Percentiles rank a stretch among this genome's conserved stretches.
These are phyloP conservation scores for Serendipita sp. DNA, from an alignment of 768 basidiomycete genomes.

Conservation along the genomic window DNA sequence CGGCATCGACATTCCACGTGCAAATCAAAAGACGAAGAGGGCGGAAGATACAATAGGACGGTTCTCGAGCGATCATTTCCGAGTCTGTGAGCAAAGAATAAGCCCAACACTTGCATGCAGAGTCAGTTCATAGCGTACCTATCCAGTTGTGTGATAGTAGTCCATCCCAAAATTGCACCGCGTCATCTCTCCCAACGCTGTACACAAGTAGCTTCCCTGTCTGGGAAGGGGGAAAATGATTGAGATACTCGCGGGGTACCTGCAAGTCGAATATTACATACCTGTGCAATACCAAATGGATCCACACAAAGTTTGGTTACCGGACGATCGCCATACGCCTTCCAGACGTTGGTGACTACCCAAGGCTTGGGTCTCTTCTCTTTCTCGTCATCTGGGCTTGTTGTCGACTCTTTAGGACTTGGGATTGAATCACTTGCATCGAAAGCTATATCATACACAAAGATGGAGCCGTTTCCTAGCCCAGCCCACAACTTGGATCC, in stretches of 20 bases:
- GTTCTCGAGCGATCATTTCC: conserved; percentile 58
- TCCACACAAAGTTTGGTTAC: conserved; percentile 54
- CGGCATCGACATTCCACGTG: conserved; percentile 88
- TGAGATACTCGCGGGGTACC: background rate
- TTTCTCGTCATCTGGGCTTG: background rate
- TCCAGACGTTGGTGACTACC: conserved; percentile 78
- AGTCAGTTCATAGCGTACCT: conserved; percentile 31
- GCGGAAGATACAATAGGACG: conserved; percentile 63
- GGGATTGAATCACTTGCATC: background rate
- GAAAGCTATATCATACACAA: conserved; percentile 45
- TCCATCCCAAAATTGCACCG: conserved; percentile 77
- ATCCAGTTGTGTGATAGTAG: conserved; percentile 72
- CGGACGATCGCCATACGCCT: conserved; percentile 53
- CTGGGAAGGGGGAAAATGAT: background rate
- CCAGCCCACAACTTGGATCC: conserved; percentile 78
- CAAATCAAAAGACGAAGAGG: conserved; percentile 61
- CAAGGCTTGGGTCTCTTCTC: conserved; percentile 49
- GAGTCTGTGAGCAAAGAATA: conserved; percentile 32
- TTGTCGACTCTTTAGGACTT: background rate
- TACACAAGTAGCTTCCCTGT: conserved; percentile 42
- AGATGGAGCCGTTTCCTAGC: conserved; percentile 61
- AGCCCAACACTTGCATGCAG: background rate
- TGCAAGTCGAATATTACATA: conserved; percentile 18
- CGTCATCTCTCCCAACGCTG: conserved; percentile 60
- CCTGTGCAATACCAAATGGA: conserved; percentile 53